Conservation (phyloP, 2,329 filamentous ascomycete genomes). For the Exophiala sp. region DNA sequence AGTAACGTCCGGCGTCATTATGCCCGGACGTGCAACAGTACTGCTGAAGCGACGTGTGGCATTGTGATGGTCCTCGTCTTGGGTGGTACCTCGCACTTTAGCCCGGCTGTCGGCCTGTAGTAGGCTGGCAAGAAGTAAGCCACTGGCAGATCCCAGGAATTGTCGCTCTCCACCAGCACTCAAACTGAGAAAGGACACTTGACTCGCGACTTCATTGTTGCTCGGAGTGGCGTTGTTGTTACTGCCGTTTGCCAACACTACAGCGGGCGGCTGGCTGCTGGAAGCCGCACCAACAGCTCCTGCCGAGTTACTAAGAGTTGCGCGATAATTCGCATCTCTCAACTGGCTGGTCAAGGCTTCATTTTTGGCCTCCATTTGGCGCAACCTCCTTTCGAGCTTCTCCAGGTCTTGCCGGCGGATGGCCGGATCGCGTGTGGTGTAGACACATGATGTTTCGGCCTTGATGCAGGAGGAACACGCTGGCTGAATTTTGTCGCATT, state of each 20-base stretch:
- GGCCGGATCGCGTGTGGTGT: conserved; percentile 36
- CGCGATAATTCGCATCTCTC: conserved; percentile 2
- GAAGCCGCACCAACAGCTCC: neutral
- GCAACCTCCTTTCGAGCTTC: conserved; percentile 5
- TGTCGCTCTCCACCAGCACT: conserved; percentile 43
- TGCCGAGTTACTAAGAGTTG: neutral
- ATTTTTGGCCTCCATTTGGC: conserved; percentile 10
- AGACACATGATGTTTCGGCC: conserved; percentile 35
- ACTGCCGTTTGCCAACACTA: neutral
- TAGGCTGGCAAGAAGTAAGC: conserved; percentile 42
- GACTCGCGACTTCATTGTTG: conserved; percentile 36
- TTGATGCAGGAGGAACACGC: conserved; percentile 38
- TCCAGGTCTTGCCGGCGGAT: conserved; percentile 33
- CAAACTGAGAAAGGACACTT: conserved; percentile 44
- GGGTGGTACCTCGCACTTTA: neutral
- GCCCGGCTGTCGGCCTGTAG: conserved; percentile 30
- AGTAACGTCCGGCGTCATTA: conserved; percentile 4
- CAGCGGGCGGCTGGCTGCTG: neutral
- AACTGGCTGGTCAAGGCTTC: conserved; percentile 10
- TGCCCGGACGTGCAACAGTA: neutral
- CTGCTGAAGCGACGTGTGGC: conserved; percentile 2
- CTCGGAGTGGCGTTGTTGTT: neutral
- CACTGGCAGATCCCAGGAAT: conserved; percentile 37
- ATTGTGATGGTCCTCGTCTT: conserved; percentile 3
- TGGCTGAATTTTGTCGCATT: conserved; percentile 40